Base-by-base conservation (phyloP, 164 flowering plant genomes). In the Piper betle region DNA sequence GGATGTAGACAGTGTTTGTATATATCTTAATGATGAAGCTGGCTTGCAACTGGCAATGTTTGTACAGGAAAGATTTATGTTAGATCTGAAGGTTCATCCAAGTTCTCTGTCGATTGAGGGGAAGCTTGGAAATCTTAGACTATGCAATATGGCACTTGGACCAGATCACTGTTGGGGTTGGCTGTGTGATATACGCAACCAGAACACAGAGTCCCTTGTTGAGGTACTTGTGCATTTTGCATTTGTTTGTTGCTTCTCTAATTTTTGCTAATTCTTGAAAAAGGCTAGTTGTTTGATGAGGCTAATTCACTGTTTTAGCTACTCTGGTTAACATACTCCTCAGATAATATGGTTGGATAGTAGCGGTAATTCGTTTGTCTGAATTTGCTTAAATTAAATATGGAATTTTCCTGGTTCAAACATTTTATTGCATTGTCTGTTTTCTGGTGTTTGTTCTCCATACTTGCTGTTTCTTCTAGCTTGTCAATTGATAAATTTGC, bases 111-210 rank as follows among this genome's bases (percentile, higher is more conserved):
- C 96, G 41, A 82, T 94, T 69, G 97, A 88, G 72, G 95, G 99
- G 7, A 85, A 84, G 42, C 64, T 94, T 37, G 99, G 99, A 59
- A 94, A 94, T 78, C 79, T 94, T 52, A 79, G 86, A 78, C 74
- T 94, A 15, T 73, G 95, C 67, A 97, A 94, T 73, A 75, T 82
- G 82, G 84, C 96, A 2, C 84, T 85, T 53, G 96, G 85, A 59
- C 53, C 65, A 59, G 88, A 91, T 65, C 82, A 82, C 58, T 77
- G 78, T 67, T 94, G 97, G 99, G 79, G 89, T 53, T 88, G 96
- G 97, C 85, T 91, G 55, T 94, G 96, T 77, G 97, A 94, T 74
- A 84, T 88, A 62, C 91, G 95, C 17, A 82, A 94, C 72, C 95
- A 85, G 17, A 96, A 87, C 17, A 70, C 74, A 65, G 97, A 94